Conservation (phyloP, 2,329 filamentous ascomycete genomes). For the Leptographium procerum region DNA sequence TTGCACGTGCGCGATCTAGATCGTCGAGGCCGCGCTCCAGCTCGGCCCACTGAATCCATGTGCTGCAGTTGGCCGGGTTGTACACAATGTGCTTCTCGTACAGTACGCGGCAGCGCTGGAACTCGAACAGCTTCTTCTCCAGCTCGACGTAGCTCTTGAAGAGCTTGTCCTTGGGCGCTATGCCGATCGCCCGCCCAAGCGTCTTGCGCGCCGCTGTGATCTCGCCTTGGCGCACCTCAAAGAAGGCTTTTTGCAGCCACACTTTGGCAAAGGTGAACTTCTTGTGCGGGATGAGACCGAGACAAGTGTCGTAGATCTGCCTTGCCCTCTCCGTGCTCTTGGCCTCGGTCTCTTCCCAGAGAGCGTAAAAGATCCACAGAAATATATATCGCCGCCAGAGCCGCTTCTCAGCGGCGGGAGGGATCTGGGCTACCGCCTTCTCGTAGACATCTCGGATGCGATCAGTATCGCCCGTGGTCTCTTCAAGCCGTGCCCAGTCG, state of each 20-base stretch:
- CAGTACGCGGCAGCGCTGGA: slow-evolving; percentile 76
- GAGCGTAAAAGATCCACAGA: slow-evolving; percentile 92
- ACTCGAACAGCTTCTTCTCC: slow-evolving; percentile 90
- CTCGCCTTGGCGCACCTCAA: slow-evolving; percentile 80
- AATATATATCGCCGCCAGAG: slow-evolving; percentile 98
- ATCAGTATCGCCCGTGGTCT: slow-evolving; percentile 70
- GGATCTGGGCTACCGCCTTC: slow-evolving; percentile 86
- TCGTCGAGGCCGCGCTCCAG: slow-evolving; percentile 88
- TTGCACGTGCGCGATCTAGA: slow-evolving; percentile 72
- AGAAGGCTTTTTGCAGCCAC: slow-evolving; percentile 88
- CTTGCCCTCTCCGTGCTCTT: slow-evolving; percentile 68
- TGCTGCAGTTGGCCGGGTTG: slow-evolving; percentile 81
- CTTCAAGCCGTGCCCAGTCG: slow-evolving; percentile 84
- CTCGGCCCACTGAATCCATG: slow-evolving; percentile 95
- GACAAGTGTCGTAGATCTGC: slow-evolving; percentile 82
- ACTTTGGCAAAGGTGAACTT: slow-evolving; percentile 96
- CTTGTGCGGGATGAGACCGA: slow-evolving; percentile 85
- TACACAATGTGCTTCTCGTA: slow-evolving; percentile 92
- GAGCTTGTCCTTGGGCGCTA: slow-evolving; percentile 91
- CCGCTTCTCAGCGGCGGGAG: slow-evolving; percentile 89
- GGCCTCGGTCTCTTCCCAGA: slow-evolving; percentile 85
- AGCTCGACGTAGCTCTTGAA: slow-evolving; percentile 91
- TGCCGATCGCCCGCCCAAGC: slow-evolving; percentile 78
- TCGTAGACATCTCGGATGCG: slow-evolving; percentile 89
- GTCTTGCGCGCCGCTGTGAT: slow-evolving; percentile 75